Evolutionary conservation across 371 early-diverging fungal genomes (phyloP), one percentile per base, ranked within the genome.

Genomic region (Saksenaea vasiformis): DNA sequence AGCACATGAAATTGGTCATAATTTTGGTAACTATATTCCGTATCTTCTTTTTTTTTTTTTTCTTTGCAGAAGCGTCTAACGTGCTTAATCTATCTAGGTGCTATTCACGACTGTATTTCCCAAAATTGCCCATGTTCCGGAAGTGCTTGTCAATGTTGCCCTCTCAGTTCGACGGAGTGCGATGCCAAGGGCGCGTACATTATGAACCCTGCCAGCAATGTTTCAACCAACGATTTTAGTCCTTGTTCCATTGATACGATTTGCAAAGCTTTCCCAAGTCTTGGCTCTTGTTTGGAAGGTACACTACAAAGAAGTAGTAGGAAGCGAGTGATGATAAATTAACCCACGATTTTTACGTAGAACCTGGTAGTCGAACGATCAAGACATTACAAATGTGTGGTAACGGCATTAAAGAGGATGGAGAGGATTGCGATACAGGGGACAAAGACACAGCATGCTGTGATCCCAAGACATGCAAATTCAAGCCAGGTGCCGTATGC

Each of bases 351-450:
- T 54, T 54, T 2, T 28, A 27, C 43, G 56, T 77, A 84, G 87
- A 79, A 80, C 89, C 87, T 62, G 87, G 86, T 14, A 67, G 78
- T 62, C 77, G 57, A 62, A 57, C 36, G 69, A 76, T 41, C 63
- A 89, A 54, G 79, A 76, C 59, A 13, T 13, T 72, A 15, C 85
- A 88, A 27, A 91, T 93, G 72, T 98, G 98, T 70, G 98, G 98
- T 15, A 97, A 98, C 73, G 98, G 98, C 1, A 87, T 98, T 54
- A 85, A 85, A 60, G 98, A 98, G 76, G 74, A 71, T 0, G 91
- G 90, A 54, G 98, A 98, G 73, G 92, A 98, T 37, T 98, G 98
- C 72, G 98, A 98, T 72, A 93, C 95, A 62, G 95, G 93, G 11
- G 86, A 87, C 5, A 60, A 77, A 34, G 88, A 84, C n/a, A 87